Evolutionary conservation across 345 rosid species (phyloP).

Genomic region (Citrus unshiu): DNA sequence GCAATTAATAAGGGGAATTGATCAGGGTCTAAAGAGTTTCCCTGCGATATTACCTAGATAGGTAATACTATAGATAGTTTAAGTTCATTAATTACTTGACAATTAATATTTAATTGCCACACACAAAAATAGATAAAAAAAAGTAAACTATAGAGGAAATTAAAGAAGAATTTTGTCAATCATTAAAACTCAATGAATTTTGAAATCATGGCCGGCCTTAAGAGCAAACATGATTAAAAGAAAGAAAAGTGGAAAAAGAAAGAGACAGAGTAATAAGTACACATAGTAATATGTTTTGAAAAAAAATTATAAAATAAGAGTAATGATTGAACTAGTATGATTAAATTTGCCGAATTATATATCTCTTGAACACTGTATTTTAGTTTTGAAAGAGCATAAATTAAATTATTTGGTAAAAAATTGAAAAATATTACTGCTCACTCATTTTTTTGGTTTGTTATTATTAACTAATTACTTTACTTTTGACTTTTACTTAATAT

Average conservation of each 20-base stretch:
- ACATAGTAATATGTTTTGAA: too few species aligned
- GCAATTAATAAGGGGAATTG: neutral
- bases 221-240: neutral
- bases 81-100: neutral
- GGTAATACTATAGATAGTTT: neutral
- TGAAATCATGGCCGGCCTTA: neutral
- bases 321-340: too few species aligned
- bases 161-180: neutral
- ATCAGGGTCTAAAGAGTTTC: neutral
- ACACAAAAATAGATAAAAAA: neutral
- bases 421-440: too few species aligned
- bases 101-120: neutral
- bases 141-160: neutral
- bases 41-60: neutral
- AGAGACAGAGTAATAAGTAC: too few species aligned
- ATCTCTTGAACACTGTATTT: accelerated
- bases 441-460: too few species aligned
- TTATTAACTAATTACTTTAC: too few species aligned
- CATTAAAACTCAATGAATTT: neutral
- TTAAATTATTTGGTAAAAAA: too few species aligned
- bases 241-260: too few species aligned
- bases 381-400: too few species aligned
- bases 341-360: accelerated
- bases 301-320: too few species aligned
- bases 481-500: too few species aligned